Evolutionary conservation across 345 rosid species (phyloP).

Genomic region (Raphanus sativus): DNA sequence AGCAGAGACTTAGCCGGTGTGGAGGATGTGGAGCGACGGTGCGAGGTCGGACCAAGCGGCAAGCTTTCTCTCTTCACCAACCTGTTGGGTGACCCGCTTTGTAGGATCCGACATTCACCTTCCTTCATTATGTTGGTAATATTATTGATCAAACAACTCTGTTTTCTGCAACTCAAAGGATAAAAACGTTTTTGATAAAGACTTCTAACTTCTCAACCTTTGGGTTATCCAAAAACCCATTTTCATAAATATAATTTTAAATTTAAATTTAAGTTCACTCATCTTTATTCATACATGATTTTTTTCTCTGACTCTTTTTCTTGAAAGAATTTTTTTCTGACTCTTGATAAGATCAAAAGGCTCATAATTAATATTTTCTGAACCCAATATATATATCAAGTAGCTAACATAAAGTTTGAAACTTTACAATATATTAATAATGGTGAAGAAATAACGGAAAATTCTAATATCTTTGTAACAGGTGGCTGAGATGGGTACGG

Average conservation of each 20-base stretch:
- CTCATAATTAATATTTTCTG: not conserved
- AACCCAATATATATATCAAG: not conserved
- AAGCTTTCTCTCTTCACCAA: conserved; percentile 83
- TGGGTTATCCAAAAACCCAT: not conserved
- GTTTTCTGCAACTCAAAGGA: not conserved
- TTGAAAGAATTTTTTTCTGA: not conserved
- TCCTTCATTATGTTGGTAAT: conserved; percentile 95
- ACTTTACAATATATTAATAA: conserved; percentile 1
- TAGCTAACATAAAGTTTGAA: conserved; percentile 10
- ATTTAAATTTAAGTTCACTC: not conserved
- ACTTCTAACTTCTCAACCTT: conserved; percentile 2
- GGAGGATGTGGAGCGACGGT: conserved; percentile 77
- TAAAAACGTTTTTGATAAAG: not conserved
- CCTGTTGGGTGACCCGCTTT: conserved; percentile 95
- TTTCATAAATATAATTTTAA: not conserved
- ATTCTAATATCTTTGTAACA: conserved; percentile 23
- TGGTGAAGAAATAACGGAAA: not conserved
- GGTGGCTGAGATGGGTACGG: conserved; percentile 86
- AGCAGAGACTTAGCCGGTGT: conserved; percentile 56
- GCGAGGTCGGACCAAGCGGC: conserved; percentile 74
- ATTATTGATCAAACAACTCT: not conserved
- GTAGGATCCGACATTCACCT: conserved; percentile 98
- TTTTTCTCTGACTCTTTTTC: not conserved
- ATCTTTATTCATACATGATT: not conserved
- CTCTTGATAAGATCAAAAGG: conserved; percentile 37